Percentiles rank a stretch among this genome's conserved stretches.
These are phyloP conservation scores for Mycosphaerelloides madeirae DNA, from an alignment of 2,329 filamentous ascomycete species.

Conservation along the genomic window DNA sequence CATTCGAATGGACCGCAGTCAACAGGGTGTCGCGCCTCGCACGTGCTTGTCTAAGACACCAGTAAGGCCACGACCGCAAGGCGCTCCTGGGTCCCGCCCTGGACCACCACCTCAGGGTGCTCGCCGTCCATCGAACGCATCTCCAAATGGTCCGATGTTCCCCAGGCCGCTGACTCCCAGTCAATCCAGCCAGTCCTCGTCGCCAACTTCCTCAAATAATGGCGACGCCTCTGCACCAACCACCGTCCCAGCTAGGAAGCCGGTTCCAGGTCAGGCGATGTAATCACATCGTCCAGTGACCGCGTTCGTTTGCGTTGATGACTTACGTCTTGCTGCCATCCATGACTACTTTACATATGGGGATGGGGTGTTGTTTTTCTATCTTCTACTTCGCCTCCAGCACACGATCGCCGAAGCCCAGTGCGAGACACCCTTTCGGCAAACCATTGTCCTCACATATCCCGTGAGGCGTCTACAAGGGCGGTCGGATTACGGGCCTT, in stretches of 20 bases:
- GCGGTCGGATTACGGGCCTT: too few relatives aligned
- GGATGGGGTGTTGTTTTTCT: constrained; percentile 11
- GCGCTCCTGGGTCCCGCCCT: constrained; percentile 43
- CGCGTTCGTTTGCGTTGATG: constrained; percentile 18
- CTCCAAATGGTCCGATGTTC: constrained; percentile 15
- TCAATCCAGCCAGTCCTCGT: constrained; percentile 13
- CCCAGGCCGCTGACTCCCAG: constrained; percentile 25
- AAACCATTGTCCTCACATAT: too few relatives aligned
- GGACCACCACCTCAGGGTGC: constrained; percentile 24
- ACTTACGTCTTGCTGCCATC: constrained; percentile 17
- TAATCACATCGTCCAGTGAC: constrained; percentile 20
- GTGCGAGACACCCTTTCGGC: too few relatives aligned
- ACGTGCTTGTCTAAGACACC: constrained; percentile 90
- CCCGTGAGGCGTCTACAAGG: too few relatives aligned
- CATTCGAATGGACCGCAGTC: constrained; percentile 80
- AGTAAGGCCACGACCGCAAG: constrained; percentile 72
- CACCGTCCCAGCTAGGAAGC: constrained; percentile 40
- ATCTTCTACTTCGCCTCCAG: constrained; percentile 16
- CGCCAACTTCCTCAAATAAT: constrained; percentile 10
- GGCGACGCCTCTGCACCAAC: constrained; percentile 10
- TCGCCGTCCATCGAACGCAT: constrained; percentile 37
- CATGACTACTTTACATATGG: constrained; percentile 17
- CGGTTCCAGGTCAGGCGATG: constrained; percentile 45
- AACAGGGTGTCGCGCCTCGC: constrained; percentile 88
- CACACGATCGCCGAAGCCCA: constrained; percentile 9